Evolutionary conservation across 345 rosid genomes (phyloP).

Genomic region (Eucalyptus guilfoylei): DNA sequence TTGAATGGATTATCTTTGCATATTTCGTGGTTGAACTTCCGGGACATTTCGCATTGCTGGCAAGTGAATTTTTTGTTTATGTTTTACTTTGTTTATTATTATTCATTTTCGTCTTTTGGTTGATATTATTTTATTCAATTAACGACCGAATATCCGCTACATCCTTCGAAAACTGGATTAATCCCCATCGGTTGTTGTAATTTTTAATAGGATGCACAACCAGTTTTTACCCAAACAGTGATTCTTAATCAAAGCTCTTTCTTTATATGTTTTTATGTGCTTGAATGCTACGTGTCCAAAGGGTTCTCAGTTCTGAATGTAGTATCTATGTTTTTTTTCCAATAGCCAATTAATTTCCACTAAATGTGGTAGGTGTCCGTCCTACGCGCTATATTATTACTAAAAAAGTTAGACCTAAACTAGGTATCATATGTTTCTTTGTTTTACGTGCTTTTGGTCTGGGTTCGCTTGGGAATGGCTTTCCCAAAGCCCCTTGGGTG

Average conservation of each 20-base stretch:
- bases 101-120: not conserved
- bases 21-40: not conserved
- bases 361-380: not conserved
- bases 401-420: not conserved
- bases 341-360: not conserved
- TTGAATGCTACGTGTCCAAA: not conserved
- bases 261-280: not conserved
- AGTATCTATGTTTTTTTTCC: not conserved
- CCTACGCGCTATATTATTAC: not conserved
- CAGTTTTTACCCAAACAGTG: not conserved
- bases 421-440: not conserved
- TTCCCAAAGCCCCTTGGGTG: too few relatives aligned
- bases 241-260: not conserved
- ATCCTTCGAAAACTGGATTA: not conserved
- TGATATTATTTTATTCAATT: not conserved
- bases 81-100: not conserved
- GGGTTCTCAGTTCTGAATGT: not conserved
- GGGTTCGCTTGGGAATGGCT: too few relatives aligned
- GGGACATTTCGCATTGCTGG: not conserved
- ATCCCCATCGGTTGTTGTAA: not conserved
- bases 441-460: not conserved
- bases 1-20: not conserved
- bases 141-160: not conserved
- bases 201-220: not conserved
- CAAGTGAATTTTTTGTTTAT: not conserved